Conservation (phyloP, 257 asterid species). For the Nicotiana tomentosiformis region DNA sequence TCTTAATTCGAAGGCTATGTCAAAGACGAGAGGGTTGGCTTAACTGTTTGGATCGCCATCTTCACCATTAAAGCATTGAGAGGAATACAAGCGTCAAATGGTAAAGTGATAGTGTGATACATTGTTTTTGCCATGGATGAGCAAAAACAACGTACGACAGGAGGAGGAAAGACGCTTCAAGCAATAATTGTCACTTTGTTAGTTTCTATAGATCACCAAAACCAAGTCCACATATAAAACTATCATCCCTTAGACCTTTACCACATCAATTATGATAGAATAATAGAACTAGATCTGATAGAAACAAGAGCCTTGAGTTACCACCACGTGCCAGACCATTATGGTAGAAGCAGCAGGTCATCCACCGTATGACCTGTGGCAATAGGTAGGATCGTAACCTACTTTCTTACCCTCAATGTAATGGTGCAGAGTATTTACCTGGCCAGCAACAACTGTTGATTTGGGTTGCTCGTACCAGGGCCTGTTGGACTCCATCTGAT, state of each 20-base stretch:
- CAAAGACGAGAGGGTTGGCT: not conserved
- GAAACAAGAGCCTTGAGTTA: not conserved
- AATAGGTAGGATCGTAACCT: not conserved
- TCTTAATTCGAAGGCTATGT: not conserved
- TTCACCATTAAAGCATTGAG: not conserved
- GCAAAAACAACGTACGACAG: not conserved
- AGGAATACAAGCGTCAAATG: not conserved
- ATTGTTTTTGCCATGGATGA: not conserved
- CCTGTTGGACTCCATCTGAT: constrained; percentile 99
- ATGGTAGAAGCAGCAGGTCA: not conserved
- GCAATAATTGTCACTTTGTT: not conserved
- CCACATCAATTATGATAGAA: not conserved
- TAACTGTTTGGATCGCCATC: not conserved
- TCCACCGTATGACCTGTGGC: not conserved
- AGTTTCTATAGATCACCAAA: not conserved
- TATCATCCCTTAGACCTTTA: not conserved
- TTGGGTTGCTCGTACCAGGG: constrained; percentile 82
- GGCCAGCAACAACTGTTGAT: constrained; percentile 68
- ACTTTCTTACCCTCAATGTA: not conserved
- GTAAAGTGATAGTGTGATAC: not conserved
- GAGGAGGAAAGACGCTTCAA: not conserved
- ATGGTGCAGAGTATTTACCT: constrained; percentile 37
- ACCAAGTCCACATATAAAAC: not conserved
- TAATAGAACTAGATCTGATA: not conserved
- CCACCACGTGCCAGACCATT: not conserved